Percentiles rank a stretch among this genome's conserved stretches.
phyloP scores from a whole-genome alignment of 2,329 filamentous ascomycete genomes.

The Fusarium penzigii region DNA sequence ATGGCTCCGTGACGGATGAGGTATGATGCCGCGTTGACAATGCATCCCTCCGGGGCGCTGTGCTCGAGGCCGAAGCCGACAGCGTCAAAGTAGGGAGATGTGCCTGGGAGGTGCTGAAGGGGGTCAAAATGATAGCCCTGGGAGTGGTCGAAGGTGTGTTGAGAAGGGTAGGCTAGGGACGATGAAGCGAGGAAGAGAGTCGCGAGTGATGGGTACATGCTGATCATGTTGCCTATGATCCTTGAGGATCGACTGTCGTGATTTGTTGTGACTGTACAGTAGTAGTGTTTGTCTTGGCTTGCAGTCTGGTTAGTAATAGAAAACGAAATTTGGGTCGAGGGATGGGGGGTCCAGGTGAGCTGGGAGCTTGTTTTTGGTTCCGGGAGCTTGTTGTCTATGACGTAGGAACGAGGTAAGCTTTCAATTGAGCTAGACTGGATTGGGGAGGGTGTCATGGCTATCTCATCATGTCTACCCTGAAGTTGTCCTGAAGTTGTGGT shows the following conservation, averaged over 20 bases:
- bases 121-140: conserved; percentile 27
- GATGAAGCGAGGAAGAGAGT: conserved; percentile 1
- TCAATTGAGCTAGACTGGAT: not conserved
- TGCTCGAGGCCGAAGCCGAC: conserved; percentile 24
- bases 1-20: conserved; percentile 26
- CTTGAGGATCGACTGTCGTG: not conserved
- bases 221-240: conserved; percentile 6
- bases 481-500: not conserved
- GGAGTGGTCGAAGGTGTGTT: conserved; percentile 19
- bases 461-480: not conserved
- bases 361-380: not conserved
- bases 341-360: not conserved
- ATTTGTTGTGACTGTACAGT: too few species aligned
- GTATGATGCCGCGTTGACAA: conserved; percentile 21
- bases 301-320: not conserved
- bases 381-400: not conserved
- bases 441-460: not conserved
- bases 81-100: conserved; percentile 28
- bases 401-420: not conserved
- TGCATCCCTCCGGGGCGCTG: conserved; percentile 23
- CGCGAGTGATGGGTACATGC: conserved; percentile 2
- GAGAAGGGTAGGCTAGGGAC: conserved; percentile 7
- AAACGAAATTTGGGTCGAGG: not conserved
- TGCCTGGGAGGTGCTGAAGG: conserved; percentile 24
- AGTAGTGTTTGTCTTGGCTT: not conserved